These are phyloP conservation scores for Sporisorium scitamineum DNA, from an alignment of 1,284 basidiomycete species.

Conservation along the genomic window DNA sequence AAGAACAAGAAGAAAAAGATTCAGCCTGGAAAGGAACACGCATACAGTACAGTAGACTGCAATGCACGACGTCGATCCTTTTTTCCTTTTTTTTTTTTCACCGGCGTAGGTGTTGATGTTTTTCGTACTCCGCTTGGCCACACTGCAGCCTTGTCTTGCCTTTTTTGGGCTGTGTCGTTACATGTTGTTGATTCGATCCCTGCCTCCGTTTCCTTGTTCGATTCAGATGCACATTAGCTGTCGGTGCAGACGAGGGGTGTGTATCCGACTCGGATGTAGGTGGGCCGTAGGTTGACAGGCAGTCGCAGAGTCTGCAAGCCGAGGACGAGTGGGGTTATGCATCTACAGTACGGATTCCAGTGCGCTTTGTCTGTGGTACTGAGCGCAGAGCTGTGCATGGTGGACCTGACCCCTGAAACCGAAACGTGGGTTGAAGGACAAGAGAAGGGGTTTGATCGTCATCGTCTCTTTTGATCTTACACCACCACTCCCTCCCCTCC, in stretches of 20 bases:
- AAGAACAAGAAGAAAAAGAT: not conserved
- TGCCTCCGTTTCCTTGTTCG: not conserved
- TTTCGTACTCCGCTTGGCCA: constrained; percentile 1
- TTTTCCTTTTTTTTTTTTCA: not conserved
- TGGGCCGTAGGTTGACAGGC: no score
- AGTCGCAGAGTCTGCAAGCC: no score
- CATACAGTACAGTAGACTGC: no score
- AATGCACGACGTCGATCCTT: constrained; percentile 13
- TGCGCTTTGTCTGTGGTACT: no score
- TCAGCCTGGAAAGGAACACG: no score
- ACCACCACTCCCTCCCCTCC: no score
- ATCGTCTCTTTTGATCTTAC: not conserved
- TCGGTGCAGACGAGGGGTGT: no score
- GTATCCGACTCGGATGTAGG: not conserved
- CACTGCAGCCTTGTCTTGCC: not conserved
- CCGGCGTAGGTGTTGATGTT: constrained; percentile 13
- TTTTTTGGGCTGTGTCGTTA: not conserved
- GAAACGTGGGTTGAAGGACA: not conserved
- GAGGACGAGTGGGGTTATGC: not conserved
- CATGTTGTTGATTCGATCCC: not conserved
- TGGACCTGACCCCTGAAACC: not conserved
- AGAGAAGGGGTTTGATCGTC: not conserved
- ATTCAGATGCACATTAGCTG: not conserved
- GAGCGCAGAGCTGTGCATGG: not conserved
- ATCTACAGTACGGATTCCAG: no score